Conservation (phyloP, 2,329 filamentous ascomycete genomes). For the Fusarium avenaceum region DNA sequence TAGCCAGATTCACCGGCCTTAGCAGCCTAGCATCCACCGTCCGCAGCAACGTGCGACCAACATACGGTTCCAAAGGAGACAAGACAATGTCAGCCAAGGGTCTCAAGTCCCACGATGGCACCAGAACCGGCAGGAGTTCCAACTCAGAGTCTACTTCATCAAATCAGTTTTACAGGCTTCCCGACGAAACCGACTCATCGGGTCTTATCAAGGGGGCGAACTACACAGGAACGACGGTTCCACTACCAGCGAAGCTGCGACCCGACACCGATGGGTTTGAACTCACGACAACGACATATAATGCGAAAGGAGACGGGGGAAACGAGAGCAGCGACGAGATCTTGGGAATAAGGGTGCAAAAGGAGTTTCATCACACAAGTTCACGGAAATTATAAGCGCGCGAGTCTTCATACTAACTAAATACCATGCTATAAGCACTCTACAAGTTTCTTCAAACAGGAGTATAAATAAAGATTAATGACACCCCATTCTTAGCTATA, state of each 20-base stretch:
- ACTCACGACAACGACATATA: conserved; percentile 52
- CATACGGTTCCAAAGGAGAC: conserved; percentile 42
- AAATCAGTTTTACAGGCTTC: conserved; percentile 52
- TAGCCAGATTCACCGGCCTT: conserved; percentile 57
- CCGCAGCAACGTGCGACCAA: conserved; percentile 31
- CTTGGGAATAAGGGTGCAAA: conserved; percentile 57
- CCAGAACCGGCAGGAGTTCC: conserved; percentile 1
- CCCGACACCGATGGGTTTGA: conserved; percentile 52
- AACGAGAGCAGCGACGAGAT: conserved; percentile 55
- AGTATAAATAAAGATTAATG: too few species aligned
- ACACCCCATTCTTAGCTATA: too few species aligned
- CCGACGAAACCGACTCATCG: conserved; percentile 51
- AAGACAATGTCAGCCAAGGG: conserved; percentile 41
- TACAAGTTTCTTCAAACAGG: too few species aligned
- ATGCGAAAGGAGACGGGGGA: conserved; percentile 44
- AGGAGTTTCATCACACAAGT: conserved; percentile 52
- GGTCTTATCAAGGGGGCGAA: conserved; percentile 37
- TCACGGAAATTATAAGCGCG: conserved; percentile 4
- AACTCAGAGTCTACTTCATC: conserved; percentile 34
- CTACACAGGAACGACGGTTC: conserved; percentile 1
- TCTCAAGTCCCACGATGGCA: conserved; percentile 23
- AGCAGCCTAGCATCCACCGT: conserved; percentile 45
- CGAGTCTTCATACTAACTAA: background rate
- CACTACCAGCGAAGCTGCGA: conserved; percentile 41
- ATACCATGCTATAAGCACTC: too few species aligned